Evolutionary conservation across 1,139 yeast species (phyloP).

Genomic region (Sugiyamaella xylanicola): DNA sequence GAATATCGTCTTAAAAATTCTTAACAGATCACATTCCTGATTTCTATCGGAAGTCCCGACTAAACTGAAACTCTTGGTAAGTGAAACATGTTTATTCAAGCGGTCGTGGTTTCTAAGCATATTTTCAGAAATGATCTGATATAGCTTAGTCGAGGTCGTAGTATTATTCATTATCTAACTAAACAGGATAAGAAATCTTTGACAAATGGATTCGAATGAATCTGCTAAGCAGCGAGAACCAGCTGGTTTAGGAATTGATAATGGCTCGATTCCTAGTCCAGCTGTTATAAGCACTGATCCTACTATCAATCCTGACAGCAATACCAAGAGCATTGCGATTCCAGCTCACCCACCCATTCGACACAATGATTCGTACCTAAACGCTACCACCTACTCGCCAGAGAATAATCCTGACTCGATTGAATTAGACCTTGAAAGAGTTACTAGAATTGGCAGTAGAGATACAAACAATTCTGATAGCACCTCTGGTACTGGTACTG

Average conservation of each 20-base stretch:
- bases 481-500: constrained; percentile 8
- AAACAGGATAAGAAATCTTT: background rate
- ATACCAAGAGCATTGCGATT: background rate
- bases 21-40: too few species aligned
- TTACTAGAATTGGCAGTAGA: constrained; percentile 23
- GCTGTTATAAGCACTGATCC: background rate
- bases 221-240: background rate
- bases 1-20: too few species aligned
- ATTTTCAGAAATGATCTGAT: too few species aligned
- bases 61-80: too few species aligned
- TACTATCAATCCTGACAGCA: background rate
- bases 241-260: background rate
- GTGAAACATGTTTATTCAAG: too few species aligned
- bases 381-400: constrained; percentile 16
- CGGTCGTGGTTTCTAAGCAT: too few species aligned
- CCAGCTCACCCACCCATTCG: constrained; percentile 1
- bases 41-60: too few species aligned
- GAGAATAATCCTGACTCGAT: constrained; percentile 20
- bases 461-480: constrained; percentile 18
- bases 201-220: background rate
- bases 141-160: background rate
- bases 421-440: constrained; percentile 22
- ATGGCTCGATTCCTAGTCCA: background rate
- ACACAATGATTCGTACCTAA: constrained; percentile 18
- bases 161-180: background rate